These are phyloP conservation scores for Colletotrichum theobromicola DNA, from an alignment of 2,329 filamentous ascomycete species.

Conservation along the genomic window DNA sequence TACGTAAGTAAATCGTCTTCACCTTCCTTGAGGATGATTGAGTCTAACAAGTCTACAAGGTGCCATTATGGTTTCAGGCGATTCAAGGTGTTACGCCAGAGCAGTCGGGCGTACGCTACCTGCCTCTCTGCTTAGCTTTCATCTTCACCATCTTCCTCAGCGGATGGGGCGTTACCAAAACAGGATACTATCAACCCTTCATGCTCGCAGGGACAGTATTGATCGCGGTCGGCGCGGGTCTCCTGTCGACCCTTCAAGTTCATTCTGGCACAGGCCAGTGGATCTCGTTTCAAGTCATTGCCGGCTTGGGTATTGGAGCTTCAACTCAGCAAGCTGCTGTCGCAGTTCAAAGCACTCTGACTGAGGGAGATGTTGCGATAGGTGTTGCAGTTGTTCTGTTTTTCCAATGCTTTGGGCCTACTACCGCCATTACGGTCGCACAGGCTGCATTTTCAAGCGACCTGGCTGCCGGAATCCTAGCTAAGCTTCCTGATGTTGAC, in stretches of 20 bases:
- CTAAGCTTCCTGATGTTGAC: neutral
- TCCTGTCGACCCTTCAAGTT: neutral
- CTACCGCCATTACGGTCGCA: neutral
- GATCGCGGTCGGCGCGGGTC: slow-evolving; percentile 27
- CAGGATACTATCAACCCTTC: slow-evolving; percentile 40
- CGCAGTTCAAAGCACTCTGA: neutral
- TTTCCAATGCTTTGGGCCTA: slow-evolving; percentile 8
- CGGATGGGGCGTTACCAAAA: slow-evolving; percentile 25
- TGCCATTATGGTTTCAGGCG: slow-evolving; percentile 39
- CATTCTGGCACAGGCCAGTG: slow-evolving; percentile 34
- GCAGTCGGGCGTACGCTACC: slow-evolving; percentile 34
- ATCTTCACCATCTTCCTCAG: slow-evolving; percentile 29
- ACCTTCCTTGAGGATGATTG: accelerated
- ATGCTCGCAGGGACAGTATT: slow-evolving; percentile 35
- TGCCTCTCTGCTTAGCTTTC: slow-evolving; percentile 31
- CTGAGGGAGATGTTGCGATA: neutral
- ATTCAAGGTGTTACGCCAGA: slow-evolving; percentile 35
- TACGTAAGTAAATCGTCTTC: neutral
- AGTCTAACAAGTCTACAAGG: slow-evolving; percentile 7
- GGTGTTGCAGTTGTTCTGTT: neutral
- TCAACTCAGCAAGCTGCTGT: slow-evolving; percentile 14
- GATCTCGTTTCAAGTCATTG: slow-evolving; percentile 30
- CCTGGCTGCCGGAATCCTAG: neutral
- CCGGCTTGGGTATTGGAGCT: neutral
- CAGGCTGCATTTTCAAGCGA: neutral